A percentile compares a stretch with the other conserved stretches of the same genome.
Evolutionary conservation across 441 rosid species (phyloP).

Genomic region (Bruguiera hainesii): DNA sequence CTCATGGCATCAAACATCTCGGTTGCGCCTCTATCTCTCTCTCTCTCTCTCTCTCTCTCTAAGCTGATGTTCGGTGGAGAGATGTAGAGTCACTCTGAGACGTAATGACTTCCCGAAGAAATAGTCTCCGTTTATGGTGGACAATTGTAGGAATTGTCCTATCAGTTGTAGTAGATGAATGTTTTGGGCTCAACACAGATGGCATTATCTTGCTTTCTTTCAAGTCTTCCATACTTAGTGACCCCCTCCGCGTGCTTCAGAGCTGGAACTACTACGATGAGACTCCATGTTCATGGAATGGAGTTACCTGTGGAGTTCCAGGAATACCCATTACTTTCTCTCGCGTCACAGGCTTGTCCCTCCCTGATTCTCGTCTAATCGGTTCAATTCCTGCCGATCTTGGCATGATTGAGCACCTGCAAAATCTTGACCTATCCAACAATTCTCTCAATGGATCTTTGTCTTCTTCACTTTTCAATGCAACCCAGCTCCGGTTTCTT

Average conservation of each 20-base stretch:
- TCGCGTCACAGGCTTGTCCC: constrained; percentile 54
- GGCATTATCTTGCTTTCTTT: constrained; percentile 72
- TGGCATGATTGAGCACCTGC: constrained; percentile 50
- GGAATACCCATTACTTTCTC: constrained; percentile 23
- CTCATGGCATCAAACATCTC: constrained; percentile 48
- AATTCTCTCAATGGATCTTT: constrained; percentile 75
- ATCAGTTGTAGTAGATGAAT: constrained; percentile 24
- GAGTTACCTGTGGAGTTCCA: constrained; percentile 50
- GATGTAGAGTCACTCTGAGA: constrained; percentile 41
- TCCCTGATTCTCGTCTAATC: constrained; percentile 55
- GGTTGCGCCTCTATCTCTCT: constrained; percentile 18
- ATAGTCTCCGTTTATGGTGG: constrained; percentile 37
- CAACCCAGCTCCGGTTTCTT: constrained; percentile 50
- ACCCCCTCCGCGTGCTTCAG: constrained; percentile 47
- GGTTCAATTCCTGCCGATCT: constrained; percentile 74
- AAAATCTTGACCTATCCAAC: constrained; percentile 67
- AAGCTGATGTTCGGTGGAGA: constrained; percentile 10
- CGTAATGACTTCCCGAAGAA: constrained; percentile 38
- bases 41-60: constrained; percentile 12
- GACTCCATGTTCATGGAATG: constrained; percentile 82
- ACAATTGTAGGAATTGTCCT: constrained; percentile 18
- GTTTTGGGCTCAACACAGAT: constrained; percentile 48
- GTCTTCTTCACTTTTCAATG: constrained; percentile 51
- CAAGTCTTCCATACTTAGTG: constrained; percentile 53
- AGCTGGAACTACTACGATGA: constrained; percentile 56